Base-by-base conservation (phyloP, 1,284 basidiomycete genomes). In the Pascua guehoae region DNA sequence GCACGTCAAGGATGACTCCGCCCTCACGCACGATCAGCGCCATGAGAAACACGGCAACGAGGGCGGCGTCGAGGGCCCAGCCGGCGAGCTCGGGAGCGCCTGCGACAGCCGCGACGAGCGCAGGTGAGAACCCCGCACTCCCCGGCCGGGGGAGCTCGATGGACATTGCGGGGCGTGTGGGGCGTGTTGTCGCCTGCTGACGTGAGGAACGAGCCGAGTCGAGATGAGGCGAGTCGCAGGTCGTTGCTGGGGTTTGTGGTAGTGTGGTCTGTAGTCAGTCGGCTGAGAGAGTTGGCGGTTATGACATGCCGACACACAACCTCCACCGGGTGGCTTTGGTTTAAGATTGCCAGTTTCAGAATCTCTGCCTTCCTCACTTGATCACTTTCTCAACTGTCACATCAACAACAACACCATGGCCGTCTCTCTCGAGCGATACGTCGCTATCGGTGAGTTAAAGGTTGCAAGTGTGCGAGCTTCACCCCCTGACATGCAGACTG, bases 1-100 rank as follows among this genome's bases (percentile, higher is more conserved):
- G 24, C 1, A 69, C 61, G 57, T 73, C 73, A 8, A 73, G 37
- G 10, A 75, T 64, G 5, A 71, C 42, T 12, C 71, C 73, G 12
- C 73, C 73, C n/a, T 54, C 54, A 11, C 61, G 53, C 9, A 65
- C 67, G 32, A 72, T 62, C n/a, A 69, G 58, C 1, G 64, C 58
- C 17, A 75, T 50, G 2, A 75, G 54, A 17, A 73, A 16, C 7
- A 66, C 56, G n/a, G 69, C 68, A 48, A 71, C 63, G 5, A 75
- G 37, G 3, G 62, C 55, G 3, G 64, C 60, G 54, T 71, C 65
- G 12, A 67, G 55, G 12, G 42, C 18, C 69, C 69, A 73, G 42
- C 61, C 63, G 24, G 32, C 46, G n/a, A 62, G 57, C 15, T 39
- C 12, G 3, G 57, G 52, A 3, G 55, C 40, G 40, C 18, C 12